Evolutionary conservation across 2,329 filamentous ascomycete species (phyloP).

Genomic region (Botrytis hyacinthi): DNA sequence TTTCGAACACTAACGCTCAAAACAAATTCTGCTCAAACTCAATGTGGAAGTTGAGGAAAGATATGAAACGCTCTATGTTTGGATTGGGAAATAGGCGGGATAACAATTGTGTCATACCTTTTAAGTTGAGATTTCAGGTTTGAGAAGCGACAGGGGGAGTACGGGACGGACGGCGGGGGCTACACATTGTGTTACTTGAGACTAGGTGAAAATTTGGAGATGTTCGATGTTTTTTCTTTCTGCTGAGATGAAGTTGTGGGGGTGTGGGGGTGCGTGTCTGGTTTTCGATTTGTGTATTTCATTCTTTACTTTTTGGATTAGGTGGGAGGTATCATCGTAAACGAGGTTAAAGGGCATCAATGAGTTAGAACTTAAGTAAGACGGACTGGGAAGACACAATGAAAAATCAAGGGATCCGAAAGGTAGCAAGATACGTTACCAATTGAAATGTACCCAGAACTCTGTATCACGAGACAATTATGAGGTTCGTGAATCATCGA

Average conservation of each 20-base stretch:
- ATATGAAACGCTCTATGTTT: neutral
- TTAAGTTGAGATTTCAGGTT: neutral
- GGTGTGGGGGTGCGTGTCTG: neutral
- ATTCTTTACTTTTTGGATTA: neutral
- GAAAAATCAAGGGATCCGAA: neutral
- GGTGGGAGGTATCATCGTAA: neutral
- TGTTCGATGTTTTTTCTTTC: neutral
- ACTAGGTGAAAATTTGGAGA: neutral
- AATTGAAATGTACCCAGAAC: neutral
- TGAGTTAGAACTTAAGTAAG: neutral
- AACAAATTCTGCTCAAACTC: neutral
- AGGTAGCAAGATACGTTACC: neutral
- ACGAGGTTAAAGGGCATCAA: neutral
- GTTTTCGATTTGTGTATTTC: neutral
- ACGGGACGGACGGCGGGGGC: neutral
- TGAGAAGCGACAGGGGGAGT: neutral
- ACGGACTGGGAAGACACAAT: neutral
- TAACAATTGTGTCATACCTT: neutral
- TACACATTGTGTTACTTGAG: constrained; percentile 3
- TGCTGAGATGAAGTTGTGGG: neutral
- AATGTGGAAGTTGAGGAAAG: neutral
- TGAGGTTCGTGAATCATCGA: neutral
- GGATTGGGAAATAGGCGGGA: neutral
- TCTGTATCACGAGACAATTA: neutral
- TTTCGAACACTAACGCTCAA: neutral